Evolutionary conservation across 768 basidiomycete species (phyloP), one percentile per base, ranked within the genome.

Genomic region (Macrolepiota dolichaula): DNA sequence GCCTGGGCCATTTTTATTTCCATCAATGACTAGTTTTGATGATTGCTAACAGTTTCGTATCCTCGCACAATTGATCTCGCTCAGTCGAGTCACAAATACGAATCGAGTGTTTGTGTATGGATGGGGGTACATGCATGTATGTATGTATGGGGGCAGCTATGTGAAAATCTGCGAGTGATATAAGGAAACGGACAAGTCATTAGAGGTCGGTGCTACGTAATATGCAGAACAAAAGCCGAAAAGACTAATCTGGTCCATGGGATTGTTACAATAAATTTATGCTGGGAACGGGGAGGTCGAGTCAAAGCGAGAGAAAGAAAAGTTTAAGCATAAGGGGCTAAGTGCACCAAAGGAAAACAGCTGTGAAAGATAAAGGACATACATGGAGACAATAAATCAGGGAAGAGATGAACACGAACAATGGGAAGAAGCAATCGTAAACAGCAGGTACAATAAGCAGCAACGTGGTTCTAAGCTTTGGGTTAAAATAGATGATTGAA

Each of bases 331-430:
- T 22, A 46, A 22, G 59, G 19, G 4, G 13, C 32, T 44, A 60
- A 60, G n/a, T 52, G 51, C 59, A 27, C 25, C 25, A 50, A 32
- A 29, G 46, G 44, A 27, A 49, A 49, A 24, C 47, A 3, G 19
- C 12, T 42, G 11, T 49, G 17, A 9, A 25, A 53, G 36, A 54
- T 47, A 53, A 35, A 49, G 42, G 29, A n/a, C 51, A 46, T 38
- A 40, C 27, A 52, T 47, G 40, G 13, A 37, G 52, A 54, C 53
- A 61, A 61, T 61, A 61, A 61, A 61, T 61, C 44, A 55, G 35
- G 46, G 40, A n/a, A 49, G 24, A 61, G 59, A 55, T 54, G 59
- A 54, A 55, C 12, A 51, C 27, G 59, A 44, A 47, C 42, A 54
- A 53, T 32, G 29, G 29, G 29, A 52, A 22, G 58, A 46, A 35